Evolutionary conservation across 768 basidiomycete genomes (phyloP), one percentile per base, ranked within the genome.

Genomic region (Hygrocybe punicea): DNA sequence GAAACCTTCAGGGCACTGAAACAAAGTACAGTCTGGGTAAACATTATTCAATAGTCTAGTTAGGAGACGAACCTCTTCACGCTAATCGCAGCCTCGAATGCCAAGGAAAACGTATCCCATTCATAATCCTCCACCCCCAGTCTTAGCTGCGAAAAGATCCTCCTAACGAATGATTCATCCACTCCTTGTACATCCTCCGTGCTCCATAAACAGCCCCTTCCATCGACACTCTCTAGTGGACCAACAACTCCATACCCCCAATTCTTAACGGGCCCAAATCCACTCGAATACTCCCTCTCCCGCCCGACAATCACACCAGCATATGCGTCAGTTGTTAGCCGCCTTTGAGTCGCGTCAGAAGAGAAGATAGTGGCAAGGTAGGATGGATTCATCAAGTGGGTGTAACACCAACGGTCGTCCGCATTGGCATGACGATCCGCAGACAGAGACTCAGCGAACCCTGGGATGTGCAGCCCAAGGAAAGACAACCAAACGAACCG

Each of bases 381-480:
- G 0, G 75, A 52, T 16, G 70, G 66, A n/a, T 73, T 75, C 16
- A 71, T 70, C 13, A 90, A 68, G 61, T 81, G 73, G 14, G 71
- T 73, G 62, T 72, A 66, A 55, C 75, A 77, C 89, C 89, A 92
- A 53, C 85, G 77, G 64, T 91, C 89, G 68, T 91, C 87, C 77
- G 79, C 80, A 53, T 79, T 74, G 34, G 71, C 67, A 33, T 60
- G 59, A 16, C 61, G 29, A 3, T 60, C 59, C 3, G 63, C 46
- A 2, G 75, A 72, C 45, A 83, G 62, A 2, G 76, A 76, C 19
- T 70, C 61, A 23, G 76, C 65, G 63, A 91, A 79, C 1, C 87
- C 88, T 40, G 91, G 90, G 25, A 90, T 73, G 62, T 86, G 80
- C 25, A 92, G 78, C 19, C 91, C 89, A 36, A 86, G 69, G 64